Base-by-base conservation (phyloP, 2,329 filamentous ascomycete genomes). In the Aspergillus awamori region DNA sequence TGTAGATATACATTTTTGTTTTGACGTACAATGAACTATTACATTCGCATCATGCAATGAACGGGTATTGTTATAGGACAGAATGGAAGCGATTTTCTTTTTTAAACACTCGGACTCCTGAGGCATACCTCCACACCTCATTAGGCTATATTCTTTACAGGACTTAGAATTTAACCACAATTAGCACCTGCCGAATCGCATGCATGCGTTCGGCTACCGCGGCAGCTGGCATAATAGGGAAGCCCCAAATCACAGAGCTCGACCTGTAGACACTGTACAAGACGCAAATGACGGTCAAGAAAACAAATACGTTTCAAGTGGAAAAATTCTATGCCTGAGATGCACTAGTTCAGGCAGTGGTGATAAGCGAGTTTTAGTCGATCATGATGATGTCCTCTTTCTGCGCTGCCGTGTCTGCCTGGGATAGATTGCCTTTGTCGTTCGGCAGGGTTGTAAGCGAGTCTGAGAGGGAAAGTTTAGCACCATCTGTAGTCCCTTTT, bases 341-440 rank as follows among this genome's bases (percentile, higher is more conserved):
- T 8, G 45, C 22, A 30, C 11, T n/a, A n/a, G 11, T 49, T 13
- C 4, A 33, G 7, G 24, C 10, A 43, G 39, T 24, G 15, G 24
- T 15, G 5, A 45, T 20, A n/a, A 13, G 26, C 8, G 28, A 52
- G 22, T 15, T 51, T 38, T 54, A 77, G 60, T 77, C 75, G 64
- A 77, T 77, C 63, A 72, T 77, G 52, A 77, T 77, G 53, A 77
- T 62, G 65, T 77, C 73, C 26, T 69, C 55, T 26, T 67, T 68
- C 13, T 64, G 59, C 8, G 63, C 47, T 36, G 53, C n/a, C 38
- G 26, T 57, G 26, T 43, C 8, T 30, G 8, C 52, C 36, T 26
- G 3, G 11, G 47, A 36, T 17, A 57, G 60, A 38, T n/a, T 22
- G 20, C 22, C 53, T 48, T 28, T 63, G 33, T 53, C 53, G 26